Evolutionary conservation across 2,329 filamentous ascomycete species (phyloP), one percentile per base, ranked within the genome.

Genomic region (Tolypocladium ovalisporum): DNA sequence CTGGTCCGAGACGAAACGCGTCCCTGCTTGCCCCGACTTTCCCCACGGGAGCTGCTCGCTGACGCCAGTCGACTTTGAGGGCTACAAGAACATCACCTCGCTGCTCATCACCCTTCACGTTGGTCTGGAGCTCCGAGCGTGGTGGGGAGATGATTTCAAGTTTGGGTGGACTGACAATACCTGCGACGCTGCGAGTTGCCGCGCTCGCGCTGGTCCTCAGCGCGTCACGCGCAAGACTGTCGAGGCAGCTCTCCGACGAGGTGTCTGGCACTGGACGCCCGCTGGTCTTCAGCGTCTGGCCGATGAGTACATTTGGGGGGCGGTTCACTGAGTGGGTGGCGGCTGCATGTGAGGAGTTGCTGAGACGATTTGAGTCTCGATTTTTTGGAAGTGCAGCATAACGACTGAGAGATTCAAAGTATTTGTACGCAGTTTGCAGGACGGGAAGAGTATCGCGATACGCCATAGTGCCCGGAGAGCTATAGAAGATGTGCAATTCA

Each of bases 111-210:
- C 65, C 4, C 61, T 74, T 19, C 72, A 66, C 24, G 72, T 76
- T 44, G 71, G 71, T 40, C 61, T 68, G 29, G 65, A 74, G 34
- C 62, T 73, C 32, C 69, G 71, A 56, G 65, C 70, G 35, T 75
- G 73, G 73, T 75, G 73, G 73, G 71, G 66, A 32, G 73, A 75
- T 55, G 73, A 75, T 57, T 66, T 75, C 58, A 66, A 65, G 24
- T 63, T 74, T 49, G 72, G 73, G 52, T 75, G 73, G 73, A 73
- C 63, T 22, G 71, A 76, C 61, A 76, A 74, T 58, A 70, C 65
- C 52, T 75, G 73, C 58, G 66, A 70, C 29, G 72, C 73, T 49
- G 67, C 69, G 8, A 61, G 61, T 47, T 75, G 73, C 54, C 73
- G 73, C 42, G 63, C 63, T 6, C 62, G 58, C 34, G 59, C 60